Conservation (phyloP, 192 early-diverging fungal genomes). For the Gonapodya sp. region DNA sequence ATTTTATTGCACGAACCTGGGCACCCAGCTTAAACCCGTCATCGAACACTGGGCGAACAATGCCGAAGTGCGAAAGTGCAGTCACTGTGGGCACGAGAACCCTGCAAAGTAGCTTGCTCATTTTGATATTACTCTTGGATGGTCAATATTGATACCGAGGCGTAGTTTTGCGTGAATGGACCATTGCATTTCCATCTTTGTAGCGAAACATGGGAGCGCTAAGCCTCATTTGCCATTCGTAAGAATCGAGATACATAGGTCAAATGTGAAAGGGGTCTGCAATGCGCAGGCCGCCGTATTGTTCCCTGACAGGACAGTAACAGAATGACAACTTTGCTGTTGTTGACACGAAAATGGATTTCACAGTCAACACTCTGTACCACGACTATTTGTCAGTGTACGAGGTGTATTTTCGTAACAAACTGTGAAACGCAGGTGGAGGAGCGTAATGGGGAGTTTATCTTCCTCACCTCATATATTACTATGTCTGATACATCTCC, state of each 20-base stretch:
- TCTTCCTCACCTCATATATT: too few species aligned
- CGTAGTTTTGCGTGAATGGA: neutral
- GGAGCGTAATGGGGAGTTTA: too few species aligned
- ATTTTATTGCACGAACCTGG: constrained; percentile 85
- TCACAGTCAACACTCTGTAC: too few species aligned
- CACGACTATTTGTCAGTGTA: too few species aligned
- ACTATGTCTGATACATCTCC: too few species aligned
- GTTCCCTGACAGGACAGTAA: too few species aligned
- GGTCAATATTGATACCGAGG: neutral
- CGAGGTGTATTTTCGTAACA: too few species aligned
- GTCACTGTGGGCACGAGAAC: constrained; percentile 30
- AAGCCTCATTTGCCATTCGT: neutral
- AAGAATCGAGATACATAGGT: neutral
- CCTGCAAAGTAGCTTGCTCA: constrained; percentile 10
- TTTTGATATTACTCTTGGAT: too few species aligned
- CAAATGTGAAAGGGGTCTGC: neutral
- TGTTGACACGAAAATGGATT: too few species aligned
- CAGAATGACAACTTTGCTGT: too few species aligned
- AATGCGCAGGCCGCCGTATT: neutral
- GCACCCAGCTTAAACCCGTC: constrained; percentile 81
- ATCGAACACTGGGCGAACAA: constrained; percentile 70
- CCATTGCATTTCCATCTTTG: neutral
- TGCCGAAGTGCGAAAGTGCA: constrained; percentile 66
- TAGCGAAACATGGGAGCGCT: neutral
- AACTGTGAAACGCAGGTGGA: too few species aligned